Evolutionary conservation across 176 grass and related monocot genomes (phyloP), one percentile per base, ranked within the genome.

Genomic region (Avena sativa): DNA sequence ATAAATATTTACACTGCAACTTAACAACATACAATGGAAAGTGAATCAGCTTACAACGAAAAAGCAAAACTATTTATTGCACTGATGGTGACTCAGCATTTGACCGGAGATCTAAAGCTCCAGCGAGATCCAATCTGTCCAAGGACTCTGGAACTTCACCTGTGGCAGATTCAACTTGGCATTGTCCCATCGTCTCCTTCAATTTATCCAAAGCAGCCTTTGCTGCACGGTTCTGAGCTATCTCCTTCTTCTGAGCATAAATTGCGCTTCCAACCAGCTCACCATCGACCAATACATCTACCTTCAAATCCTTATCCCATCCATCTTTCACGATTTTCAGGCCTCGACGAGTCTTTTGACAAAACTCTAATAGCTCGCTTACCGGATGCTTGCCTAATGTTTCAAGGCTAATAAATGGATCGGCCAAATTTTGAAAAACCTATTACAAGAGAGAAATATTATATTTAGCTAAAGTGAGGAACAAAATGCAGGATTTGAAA

Each of bases 371-470:
- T n/a, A 96, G 91, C 72, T 96, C 91, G 0, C 65, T 87, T 25
- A 96, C 80, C 3, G 91, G 94, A 50, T 96, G 94, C 60, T 62
- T 93, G 12, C 89, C 82, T 83, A 96, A 83, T 76, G 87, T 96
- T 85, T 93, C 85, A 0, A 46, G 52, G 47, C 73, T 89, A 62
- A 96, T 90, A 70, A 96, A 79, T 65, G 91, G 89, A 72, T 90
- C 64, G 9, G 91, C 81, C 53, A 96, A 82, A 56, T 89, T 93
- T 71, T 36, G 67, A 6, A 93, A 96, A 58, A 96, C 72, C 94
- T 96, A 60, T 79, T 25, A 80, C 68, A 4, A 83, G 0, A 64
- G 65, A 38, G 26, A 83, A 79, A 49, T 68, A 25, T 80, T 84
- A 73, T 25, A 65, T 67, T 74, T 0, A 11, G 12, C 15, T 14